Percentiles rank a stretch among this genome's conserved stretches.
Evolutionary conservation across 208 protist species (phyloP).

Genomic region (Wallacemonas sp.): DNA sequence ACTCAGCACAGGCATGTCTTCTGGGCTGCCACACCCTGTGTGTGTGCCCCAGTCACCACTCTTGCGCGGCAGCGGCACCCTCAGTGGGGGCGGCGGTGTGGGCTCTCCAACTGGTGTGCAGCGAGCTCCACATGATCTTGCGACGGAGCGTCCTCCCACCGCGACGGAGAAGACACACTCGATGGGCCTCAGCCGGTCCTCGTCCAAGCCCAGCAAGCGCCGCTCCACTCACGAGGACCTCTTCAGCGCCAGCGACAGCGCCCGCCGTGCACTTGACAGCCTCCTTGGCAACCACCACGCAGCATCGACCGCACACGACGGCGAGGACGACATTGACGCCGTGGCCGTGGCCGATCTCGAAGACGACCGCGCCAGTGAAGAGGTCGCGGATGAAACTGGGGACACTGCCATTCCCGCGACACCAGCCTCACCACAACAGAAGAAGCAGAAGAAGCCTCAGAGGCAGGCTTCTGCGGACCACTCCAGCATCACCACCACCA

Average conservation of each 20-base stretch:
- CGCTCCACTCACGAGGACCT: conserved; percentile 16
- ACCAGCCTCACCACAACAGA: too few relatives aligned
- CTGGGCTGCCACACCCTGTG: too few relatives aligned
- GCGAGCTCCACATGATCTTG: not conserved
- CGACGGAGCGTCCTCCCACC: too few relatives aligned
- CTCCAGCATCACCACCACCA: too few relatives aligned
- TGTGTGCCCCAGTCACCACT: not conserved
- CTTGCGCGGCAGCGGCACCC: not conserved
- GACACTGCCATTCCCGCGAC: not conserved
- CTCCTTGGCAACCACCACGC: not conserved
- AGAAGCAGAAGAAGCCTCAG: too few relatives aligned
- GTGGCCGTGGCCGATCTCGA: not conserved
- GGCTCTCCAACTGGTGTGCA: not conserved
- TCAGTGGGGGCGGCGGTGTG: not conserved
- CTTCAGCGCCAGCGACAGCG: conserved; percentile 10
- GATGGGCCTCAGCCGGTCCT: too few relatives aligned
- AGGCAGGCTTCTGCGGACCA: too few relatives aligned
- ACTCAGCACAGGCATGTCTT: too few relatives aligned
- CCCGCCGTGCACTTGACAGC: conserved; percentile 6
- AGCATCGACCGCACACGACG: not conserved
- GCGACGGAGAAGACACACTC: too few relatives aligned
- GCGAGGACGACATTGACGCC: not conserved
- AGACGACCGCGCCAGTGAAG: not conserved
- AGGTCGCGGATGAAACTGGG: not conserved
- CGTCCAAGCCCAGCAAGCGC: not conserved